Base-by-base conservation (phyloP, 2,329 filamentous ascomycete species). In the Fusarium verticillioides region DNA sequence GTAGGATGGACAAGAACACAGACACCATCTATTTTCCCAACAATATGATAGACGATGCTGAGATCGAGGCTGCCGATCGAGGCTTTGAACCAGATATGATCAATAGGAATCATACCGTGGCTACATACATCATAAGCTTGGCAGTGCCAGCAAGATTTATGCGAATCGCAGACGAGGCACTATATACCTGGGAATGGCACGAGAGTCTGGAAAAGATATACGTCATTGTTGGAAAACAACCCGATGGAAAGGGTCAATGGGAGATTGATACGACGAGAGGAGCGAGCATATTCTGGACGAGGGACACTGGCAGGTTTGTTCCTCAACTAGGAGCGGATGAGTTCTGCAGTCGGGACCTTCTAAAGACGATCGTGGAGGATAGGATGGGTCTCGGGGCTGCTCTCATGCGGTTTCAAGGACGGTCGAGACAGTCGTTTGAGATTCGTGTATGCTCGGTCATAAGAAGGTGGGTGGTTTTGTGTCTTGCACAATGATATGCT, bases 21-120 rank as follows among this genome's bases (percentile, higher is more conserved):
- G 75, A 75, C 16, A 19, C 43, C 11, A 18, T 75, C 1, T 77
- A 68, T 9, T 16, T 77, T 10, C 15, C 71, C 5, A n/a, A 16
- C 5, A 32, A 54, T 7, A 61, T 46, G 3, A n/a, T 69, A 7
- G 15, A 28, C 0, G 59, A 15, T 1, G 46, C 53, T 2, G 37
- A 52, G 19, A 3, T 3, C 1, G 64, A 72, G 11, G 39, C 56
- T 19, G 0, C 9, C 7, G 11, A 63, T 2, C 52, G 52, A 4
- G 15, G 34, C 9, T 54, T 34, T 15, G 19, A 70, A 34, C 12
- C 12, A 13, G 32, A 8, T 39, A 23, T 15, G 60, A 72, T 49
- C 18, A 12, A 46, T 0, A 42, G 28, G 26, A 23, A 12, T 7
- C 13, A 57, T 16, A 9, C 16, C 3, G 21, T 44, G 19, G 26